Conservation (phyloP, 1,284 basidiomycete species). For the Puccinia coronata region DNA sequence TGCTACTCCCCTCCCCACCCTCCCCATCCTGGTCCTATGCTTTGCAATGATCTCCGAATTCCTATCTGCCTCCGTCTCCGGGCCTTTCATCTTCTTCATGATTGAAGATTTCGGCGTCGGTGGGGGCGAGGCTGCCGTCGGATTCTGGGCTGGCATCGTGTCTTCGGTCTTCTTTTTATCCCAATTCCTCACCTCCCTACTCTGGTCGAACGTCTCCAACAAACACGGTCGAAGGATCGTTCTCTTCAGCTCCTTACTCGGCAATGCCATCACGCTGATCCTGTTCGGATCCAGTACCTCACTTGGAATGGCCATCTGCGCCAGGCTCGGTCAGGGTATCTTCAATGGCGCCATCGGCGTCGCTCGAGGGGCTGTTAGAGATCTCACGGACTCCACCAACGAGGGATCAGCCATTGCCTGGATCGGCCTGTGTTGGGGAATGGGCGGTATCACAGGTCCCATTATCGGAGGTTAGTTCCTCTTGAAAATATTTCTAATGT, state of each 20-base stretch:
- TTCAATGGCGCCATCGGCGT: conserved; percentile 66
- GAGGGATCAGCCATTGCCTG: conserved; percentile 85
- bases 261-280: conserved; percentile 74
- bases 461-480: conserved; percentile 51
- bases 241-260: conserved; percentile 78
- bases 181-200: conserved; percentile 82
- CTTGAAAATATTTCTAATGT: background rate
- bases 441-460: conserved; percentile 77
- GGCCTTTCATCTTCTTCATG: conserved; percentile 87
- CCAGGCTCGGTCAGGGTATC: conserved; percentile 88
- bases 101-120: conserved; percentile 75
- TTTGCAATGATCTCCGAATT: conserved; percentile 92
- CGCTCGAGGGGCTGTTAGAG: conserved; percentile 75
- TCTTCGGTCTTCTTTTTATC: conserved; percentile 63
- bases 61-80: conserved; percentile 83
- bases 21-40: conserved; percentile 86
- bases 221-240: conserved; percentile 84
- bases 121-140: conserved; percentile 69
- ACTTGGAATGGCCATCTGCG: conserved; percentile 73
- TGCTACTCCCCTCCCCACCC: conserved; percentile 74
- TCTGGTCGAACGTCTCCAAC: conserved; percentile 90
- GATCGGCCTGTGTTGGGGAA: conserved; percentile 92
- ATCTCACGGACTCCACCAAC: conserved; percentile 72
- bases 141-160: conserved; percentile 75
- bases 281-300: conserved; percentile 83